Percentiles rank a stretch among this genome's conserved stretches.
Conservation (phyloP, 2,329 filamentous ascomycete genomes). For the Beauveria australis region DNA sequence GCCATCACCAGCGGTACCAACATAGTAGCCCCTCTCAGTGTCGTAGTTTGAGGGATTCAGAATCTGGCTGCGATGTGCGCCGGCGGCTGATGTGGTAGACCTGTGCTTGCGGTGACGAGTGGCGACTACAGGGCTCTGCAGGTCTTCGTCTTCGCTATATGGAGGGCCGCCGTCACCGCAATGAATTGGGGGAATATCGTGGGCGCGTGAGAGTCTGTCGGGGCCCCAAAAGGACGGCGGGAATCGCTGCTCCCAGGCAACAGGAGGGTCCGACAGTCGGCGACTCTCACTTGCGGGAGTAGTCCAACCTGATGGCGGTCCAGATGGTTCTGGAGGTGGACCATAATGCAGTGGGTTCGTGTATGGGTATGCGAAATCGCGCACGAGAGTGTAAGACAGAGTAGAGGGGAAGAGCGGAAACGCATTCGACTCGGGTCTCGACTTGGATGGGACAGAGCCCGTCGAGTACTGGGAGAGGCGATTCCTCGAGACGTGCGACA, state of each 20-base stretch:
- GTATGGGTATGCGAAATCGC: conserved; percentile 87
- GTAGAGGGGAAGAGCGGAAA: conserved; percentile 81
- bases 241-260: conserved; percentile 63
- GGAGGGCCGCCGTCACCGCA: conserved; percentile 85
- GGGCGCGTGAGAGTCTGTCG: conserved; percentile 49
- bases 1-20: conserved; percentile 59
- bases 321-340: conserved; percentile 65
- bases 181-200: conserved; percentile 72
- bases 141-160: conserved; percentile 91
- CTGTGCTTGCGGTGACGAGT: conserved; percentile 82
- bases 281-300: conserved; percentile 76
- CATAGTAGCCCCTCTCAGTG: conserved; percentile 57
- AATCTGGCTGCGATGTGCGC: conserved; percentile 35
- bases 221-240: conserved; percentile 49
- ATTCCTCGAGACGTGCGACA: conserved; percentile 71
- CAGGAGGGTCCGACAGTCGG: conserved; percentile 74
- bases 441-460: conserved; percentile 59
- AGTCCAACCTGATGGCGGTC: conserved; percentile 67
- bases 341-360: conserved; percentile 89
- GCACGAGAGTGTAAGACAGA: conserved; percentile 78
- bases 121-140: conserved; percentile 83
- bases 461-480: conserved; percentile 78
- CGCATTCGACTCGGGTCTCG: conserved; percentile 71
- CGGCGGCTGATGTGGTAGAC: conserved; percentile 47
- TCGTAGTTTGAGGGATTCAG: conserved; percentile 44